Conservation (phyloP, 768 basidiomycete species). For the Lepiota subincarnata region DNA sequence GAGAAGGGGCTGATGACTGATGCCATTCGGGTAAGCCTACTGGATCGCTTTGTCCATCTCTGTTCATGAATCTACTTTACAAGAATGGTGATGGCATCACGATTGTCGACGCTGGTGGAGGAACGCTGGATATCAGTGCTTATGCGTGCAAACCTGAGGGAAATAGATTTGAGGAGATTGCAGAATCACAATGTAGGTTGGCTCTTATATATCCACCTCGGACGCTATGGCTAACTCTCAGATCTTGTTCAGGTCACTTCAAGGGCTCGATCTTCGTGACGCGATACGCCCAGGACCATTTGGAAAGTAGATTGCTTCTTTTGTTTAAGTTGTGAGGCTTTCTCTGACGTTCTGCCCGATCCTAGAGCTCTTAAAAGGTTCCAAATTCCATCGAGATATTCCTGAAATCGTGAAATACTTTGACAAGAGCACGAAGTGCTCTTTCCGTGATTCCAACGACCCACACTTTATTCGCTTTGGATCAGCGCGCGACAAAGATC, state of each 20-base stretch:
- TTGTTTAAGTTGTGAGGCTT: neutral
- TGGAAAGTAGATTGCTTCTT: constrained; percentile 25
- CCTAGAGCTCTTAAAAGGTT: constrained; percentile 32
- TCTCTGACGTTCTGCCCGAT: neutral
- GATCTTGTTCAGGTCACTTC: constrained; percentile 29
- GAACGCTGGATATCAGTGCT: constrained; percentile 54
- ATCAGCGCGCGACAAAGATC: constrained; percentile 32
- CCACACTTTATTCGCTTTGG: constrained; percentile 42
- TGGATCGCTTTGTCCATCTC: neutral
- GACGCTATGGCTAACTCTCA: neutral
- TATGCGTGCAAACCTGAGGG: constrained; percentile 30
- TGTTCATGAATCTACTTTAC: neutral
- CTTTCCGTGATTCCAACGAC: constrained; percentile 30
- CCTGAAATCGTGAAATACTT: constrained; percentile 34
- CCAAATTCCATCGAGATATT: constrained; percentile 34
- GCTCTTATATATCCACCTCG: neutral
- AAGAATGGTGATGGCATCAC: constrained; percentile 43
- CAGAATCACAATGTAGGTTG: constrained; percentile 33
- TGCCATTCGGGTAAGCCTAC: constrained; percentile 20
- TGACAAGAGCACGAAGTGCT: constrained; percentile 39
- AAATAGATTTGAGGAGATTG: constrained; percentile 39
- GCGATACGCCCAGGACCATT: constrained; percentile 28
- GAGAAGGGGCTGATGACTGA: constrained; percentile 36
- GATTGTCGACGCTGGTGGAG: constrained; percentile 57
- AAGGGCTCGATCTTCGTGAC: constrained; percentile 47